Base-by-base conservation (phyloP, 2,329 filamentous ascomycete species). In the Trichophyton verrucosum region DNA sequence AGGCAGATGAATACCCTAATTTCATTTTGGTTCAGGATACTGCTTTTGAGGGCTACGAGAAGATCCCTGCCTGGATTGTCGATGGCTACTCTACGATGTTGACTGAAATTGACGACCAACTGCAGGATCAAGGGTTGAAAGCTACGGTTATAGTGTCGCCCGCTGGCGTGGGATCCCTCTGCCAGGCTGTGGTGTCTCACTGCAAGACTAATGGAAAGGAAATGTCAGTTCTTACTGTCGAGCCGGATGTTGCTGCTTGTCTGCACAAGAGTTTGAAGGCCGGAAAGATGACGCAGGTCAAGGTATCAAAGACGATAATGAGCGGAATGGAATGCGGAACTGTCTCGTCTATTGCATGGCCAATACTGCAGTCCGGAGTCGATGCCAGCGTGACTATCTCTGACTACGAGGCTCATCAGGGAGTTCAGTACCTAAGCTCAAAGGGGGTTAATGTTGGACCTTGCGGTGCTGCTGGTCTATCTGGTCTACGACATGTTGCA, bases 61-160 rank as follows among this genome's bases (percentile, higher is more conserved):
- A 83, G 44, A 81, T 90, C 3, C 86, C 88, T 0, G 55, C 82
- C 71, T 91, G 86, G 84, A 86, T 91, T 22, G 86, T 90, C 0
- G 84, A 92, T 63, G 89, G 89, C 0, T 94, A 92, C 67, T 78
- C 78, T 3, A 90, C 87, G 0, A 86, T 91, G 80, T 75, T 91
- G 63, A 70, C 73, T 2, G 89, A 94, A 68, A 76, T 83, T 0
- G 86, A 90, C 57, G 69, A 76, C 20, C 87, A 91, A 67, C 68
- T 86, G 8, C 68, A 77, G 0, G 71, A 73, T 0, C 65, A 74
- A 0, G 71, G 68, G 1, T 66, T 75, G 0, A 64, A 67, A 3
- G 63, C 72, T 3, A 75, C 79, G 0, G 73, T 82, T 8, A 78
- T 85, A 33, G 71, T 92, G 13, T 80, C 81, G 0, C 86, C 88